Conservation (phyloP, 192 early-diverging fungal species). For the Lobosporangium transversale region DNA sequence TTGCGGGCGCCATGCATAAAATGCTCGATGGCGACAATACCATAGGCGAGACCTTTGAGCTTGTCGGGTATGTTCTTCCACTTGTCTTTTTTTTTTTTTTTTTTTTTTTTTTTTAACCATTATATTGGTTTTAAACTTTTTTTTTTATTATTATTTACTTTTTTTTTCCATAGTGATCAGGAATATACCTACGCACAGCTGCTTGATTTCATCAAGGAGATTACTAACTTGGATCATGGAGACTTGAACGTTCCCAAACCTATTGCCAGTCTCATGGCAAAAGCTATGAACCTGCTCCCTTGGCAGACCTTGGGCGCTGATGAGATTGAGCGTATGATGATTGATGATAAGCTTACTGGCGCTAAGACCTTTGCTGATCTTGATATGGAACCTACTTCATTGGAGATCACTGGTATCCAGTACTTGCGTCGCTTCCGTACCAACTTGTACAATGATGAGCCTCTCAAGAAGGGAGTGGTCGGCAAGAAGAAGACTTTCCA, state of each 20-base stretch:
- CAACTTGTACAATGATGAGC: constrained; percentile 66
- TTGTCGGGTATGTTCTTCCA: constrained; percentile 74
- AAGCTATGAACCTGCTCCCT: constrained; percentile 71
- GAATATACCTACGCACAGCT: constrained; percentile 80
- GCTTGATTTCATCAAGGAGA: constrained; percentile 75
- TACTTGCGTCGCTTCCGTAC: constrained; percentile 87
- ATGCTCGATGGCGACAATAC: constrained; percentile 78
- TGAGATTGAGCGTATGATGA: constrained; percentile 84
- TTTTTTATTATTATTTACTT: background rate
- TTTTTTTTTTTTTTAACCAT: background rate
- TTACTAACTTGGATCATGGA: constrained; percentile 58
- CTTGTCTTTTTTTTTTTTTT: too few species aligned
- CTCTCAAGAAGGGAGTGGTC: constrained; percentile 61
- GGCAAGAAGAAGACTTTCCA: constrained; percentile 59
- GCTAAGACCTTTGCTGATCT: constrained; percentile 89
- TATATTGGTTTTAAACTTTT: background rate
- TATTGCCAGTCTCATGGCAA: constrained; percentile 74
- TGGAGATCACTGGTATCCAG: constrained; percentile 85
- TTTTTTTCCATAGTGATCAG: constrained; percentile 59
- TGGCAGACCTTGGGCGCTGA: constrained; percentile 85
- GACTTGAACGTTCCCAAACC: constrained; percentile 72
- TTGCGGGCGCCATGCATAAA: constrained; percentile 83
- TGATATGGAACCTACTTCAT: constrained; percentile 79
- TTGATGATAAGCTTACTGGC: constrained; percentile 75
- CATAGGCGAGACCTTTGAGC: constrained; percentile 89